Evolutionary conservation across 2,329 filamentous ascomycete species (phyloP).

Genomic region (Paecilomyces sp.): DNA sequence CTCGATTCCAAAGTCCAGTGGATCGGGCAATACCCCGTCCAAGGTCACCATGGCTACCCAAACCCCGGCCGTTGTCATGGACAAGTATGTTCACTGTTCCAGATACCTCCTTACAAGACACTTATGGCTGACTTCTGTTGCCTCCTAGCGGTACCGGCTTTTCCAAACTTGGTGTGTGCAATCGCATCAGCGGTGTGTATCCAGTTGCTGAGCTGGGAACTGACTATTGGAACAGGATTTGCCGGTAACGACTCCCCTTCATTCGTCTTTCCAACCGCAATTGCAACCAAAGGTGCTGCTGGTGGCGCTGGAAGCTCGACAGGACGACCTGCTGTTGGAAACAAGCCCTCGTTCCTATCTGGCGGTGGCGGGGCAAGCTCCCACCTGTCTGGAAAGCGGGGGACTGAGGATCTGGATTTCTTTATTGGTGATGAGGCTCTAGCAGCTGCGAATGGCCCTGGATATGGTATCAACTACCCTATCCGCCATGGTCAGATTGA

Average conservation of each 20-base stretch:
- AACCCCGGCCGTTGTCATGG: conserved; percentile 99
- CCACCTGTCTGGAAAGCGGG: conserved; percentile 83
- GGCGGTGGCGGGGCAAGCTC: conserved; percentile 78
- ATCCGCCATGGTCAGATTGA: conserved; percentile 98
- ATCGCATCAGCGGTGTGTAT: conserved; percentile 1
- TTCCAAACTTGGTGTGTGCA: conserved; percentile 83
- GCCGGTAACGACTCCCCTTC: conserved; percentile 98
- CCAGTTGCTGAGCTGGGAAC: conserved; percentile 13
- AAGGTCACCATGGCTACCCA: conserved; percentile 73
- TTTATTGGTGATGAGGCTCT: conserved; percentile 98
- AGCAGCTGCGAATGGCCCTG: conserved; percentile 72
- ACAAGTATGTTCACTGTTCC: conserved; percentile 71
- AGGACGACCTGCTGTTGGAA: conserved; percentile 80
- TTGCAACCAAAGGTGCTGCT: conserved; percentile 79
- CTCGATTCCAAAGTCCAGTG: neutral
- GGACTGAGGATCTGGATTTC: conserved; percentile 95
- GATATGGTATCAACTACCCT: conserved; percentile 94
- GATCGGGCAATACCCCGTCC: conserved; percentile 1
- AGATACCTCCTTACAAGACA: conserved; percentile 12
- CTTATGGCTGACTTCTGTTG: conserved; percentile 29
- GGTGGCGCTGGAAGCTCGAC: conserved; percentile 65
- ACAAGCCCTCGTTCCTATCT: conserved; percentile 92
- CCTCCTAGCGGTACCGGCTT: conserved; percentile 86
- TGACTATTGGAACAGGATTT: conserved; percentile 61
- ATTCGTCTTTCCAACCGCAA: conserved; percentile 98